These are phyloP conservation scores for Pugionium cornutum DNA, from an alignment of 345 rosid genomes.

Conservation along the genomic window DNA sequence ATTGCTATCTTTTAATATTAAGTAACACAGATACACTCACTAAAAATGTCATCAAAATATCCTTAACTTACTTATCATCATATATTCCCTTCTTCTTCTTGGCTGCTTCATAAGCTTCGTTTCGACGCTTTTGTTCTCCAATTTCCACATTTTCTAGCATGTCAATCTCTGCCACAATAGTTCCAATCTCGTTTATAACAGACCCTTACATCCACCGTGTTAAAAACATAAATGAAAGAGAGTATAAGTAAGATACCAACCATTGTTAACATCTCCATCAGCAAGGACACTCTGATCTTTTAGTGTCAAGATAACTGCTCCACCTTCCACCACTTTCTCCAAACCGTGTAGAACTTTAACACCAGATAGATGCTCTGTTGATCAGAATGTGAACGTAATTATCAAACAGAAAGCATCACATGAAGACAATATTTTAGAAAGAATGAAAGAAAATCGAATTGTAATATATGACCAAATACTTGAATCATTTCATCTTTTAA, in stretches of 20 bases:
- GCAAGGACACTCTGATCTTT: conserved; percentile 90
- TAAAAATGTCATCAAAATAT: conserved; percentile 25
- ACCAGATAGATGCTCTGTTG: conserved; percentile 75
- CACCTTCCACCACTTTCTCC: conserved; percentile 91
- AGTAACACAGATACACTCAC: conserved; percentile 8
- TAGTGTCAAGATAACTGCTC: conserved; percentile 93
- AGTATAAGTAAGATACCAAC: conserved; percentile 44
- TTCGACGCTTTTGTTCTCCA: conserved; percentile 93
- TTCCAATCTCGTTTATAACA: conserved; percentile 47
- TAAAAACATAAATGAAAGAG: conserved; percentile 23
- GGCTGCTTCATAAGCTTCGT: conserved; percentile 87
- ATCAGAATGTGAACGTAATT: conserved; percentile 25
- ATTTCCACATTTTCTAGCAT: conserved; percentile 98
- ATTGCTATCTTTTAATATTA: conserved; percentile 21
- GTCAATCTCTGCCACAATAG: conserved; percentile 69
- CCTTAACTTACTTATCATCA: conserved; percentile 68
- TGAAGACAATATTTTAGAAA: conserved; percentile 17
- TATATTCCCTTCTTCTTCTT: conserved; percentile 80
- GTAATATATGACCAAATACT: background rate
- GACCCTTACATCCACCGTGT: conserved; percentile 29
- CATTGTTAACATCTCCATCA: conserved; percentile 80
- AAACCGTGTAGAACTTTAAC: conserved; percentile 88
- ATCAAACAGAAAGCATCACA: conserved; percentile 25
- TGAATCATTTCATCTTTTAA: background rate
- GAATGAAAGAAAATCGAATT: conserved; percentile 5